A percentile compares a stretch with the other conserved stretches of the same genome.
Evolutionary conservation across 352 stramenopile species (phyloP).

Genomic region (Phytophthora tentaculata): DNA sequence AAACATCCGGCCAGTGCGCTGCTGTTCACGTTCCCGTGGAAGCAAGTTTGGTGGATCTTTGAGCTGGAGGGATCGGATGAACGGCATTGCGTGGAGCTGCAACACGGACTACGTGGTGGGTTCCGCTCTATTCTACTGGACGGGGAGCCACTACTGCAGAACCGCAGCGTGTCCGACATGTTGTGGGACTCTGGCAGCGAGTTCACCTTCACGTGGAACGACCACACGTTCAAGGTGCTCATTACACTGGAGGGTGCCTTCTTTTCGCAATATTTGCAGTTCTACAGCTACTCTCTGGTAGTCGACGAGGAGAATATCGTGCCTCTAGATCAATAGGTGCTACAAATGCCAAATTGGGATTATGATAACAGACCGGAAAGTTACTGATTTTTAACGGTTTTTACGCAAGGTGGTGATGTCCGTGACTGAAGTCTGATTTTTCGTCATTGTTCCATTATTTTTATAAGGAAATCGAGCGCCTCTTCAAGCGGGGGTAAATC

Average conservation of each 20-base stretch:
- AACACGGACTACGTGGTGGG: constrained; percentile 77
- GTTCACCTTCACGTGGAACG: constrained; percentile 68
- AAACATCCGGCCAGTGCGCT: constrained; percentile 80
- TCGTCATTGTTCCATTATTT: constrained; percentile 42
- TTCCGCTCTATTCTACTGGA: constrained; percentile 80
- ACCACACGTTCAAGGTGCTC: constrained; percentile 77
- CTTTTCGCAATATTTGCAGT: constrained; percentile 87
- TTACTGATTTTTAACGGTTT: neutral
- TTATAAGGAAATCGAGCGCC: constrained; percentile 64
- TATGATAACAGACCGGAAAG: constrained; percentile 11
- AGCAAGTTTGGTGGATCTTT: constrained; percentile 88
- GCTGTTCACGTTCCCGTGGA: constrained; percentile 88
- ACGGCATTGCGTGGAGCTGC: constrained; percentile 73
- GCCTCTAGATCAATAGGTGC: constrained; percentile 39
- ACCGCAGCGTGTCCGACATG: constrained; percentile 73
- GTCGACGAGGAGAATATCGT: constrained; percentile 81
- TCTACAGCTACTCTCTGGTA: constrained; percentile 83
- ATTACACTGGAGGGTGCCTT: constrained; percentile 83
- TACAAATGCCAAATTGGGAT: constrained; percentile 5
- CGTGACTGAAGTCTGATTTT: constrained; percentile 1
- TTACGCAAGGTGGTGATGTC: constrained; percentile 5
- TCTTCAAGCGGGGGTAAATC: constrained; percentile 52
- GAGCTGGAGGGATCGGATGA: constrained; percentile 57
- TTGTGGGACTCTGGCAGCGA: constrained; percentile 83
- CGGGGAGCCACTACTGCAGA: constrained; percentile 68